Evolutionary conservation across 768 basidiomycete genomes (phyloP), one percentile per base, ranked within the genome.

Genomic region (Suillus clintonianus): DNA sequence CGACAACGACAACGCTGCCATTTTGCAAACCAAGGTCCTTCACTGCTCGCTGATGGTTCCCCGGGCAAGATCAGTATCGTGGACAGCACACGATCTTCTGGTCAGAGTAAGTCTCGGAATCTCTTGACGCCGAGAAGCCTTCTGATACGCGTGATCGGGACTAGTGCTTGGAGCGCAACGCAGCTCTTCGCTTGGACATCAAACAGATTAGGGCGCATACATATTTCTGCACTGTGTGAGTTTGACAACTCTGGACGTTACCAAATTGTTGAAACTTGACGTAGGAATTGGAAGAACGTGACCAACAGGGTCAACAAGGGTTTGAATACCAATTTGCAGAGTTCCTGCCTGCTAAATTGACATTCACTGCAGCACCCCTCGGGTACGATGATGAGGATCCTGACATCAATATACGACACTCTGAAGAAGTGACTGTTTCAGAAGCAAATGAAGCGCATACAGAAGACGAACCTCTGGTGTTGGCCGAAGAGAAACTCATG

Each of bases 101-200:
- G 53, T 69, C 8, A 81, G 81, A 75, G 86, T 85, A 62, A 22
- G 77, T 42, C 7, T 14, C 47, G 43, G 13, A 6, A 30, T 41
- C 34, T 39, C 4, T 27, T 14, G 27, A 53, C 30, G 3, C 19
- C 3, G 19, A 7, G 34, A 41, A 43, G 17, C 32, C 15, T 5
- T 22, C 8, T 51, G 24, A 50, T 43, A 59, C 57, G 37, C 56
- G 59, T 50, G 47, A 15, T 17, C 13, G 24, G 13, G 6, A 17
- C n/a, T 69, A 87, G 86, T 88, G 86, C 64, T 70, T 87, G 19
- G 82, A 87, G 72, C 80, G 83, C 27, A 88, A 89, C 69, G 81
- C 87, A 15, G 71, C 76, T 4, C 67, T 84, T 30, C 82, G 86
- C 41, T 70, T 78, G 58, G 74, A 72, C 60, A 78, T 82, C 50